Evolutionary conservation across 495 filamentous ascomycete genomes (phyloP), one percentile per base, ranked within the genome.

Genomic region (Xylaria flabelliformis): DNA sequence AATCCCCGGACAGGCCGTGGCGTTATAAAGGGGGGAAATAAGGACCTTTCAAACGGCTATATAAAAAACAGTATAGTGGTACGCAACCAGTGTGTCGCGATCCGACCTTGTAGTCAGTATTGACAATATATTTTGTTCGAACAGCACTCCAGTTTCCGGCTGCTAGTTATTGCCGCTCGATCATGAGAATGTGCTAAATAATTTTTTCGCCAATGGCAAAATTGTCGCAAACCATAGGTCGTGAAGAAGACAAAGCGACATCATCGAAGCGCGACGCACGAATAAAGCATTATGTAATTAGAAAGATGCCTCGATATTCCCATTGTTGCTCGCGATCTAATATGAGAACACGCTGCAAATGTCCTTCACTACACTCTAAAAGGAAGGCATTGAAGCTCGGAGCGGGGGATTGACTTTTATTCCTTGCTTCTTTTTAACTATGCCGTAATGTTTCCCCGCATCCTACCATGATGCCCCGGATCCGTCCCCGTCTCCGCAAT

Each of bases 401-500:
- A 53, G 61, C 44, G 46, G 59, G 46, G 46, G 48, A 29, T 32
- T 42, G 24, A 39, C 51, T 67, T 29, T 59, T 15, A 41, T 64
- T 71, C 46, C 21, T 21, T 42, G 59, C 48, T 64, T 46, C 44
- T 17, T 42, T 9, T 64, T 32, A 34, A 50, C 58, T 21, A 56
- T 50, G 32, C 21, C 32, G 65, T 44, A 53, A 19, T 41, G 24
- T 55, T 70, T 63, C 69, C 69, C 69, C 69, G 59, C 69, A 64
- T 19, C 56, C 46, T 15, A 2, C 24, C 9, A 48, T 24, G 9
- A 10, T 26, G 34, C 21, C n/a, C 36, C 50, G 48, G 65, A 42
- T 56, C 50, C 44, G 48, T 41, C 42, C 34, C 50, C 65, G 65
- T 29, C 50, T 56, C 50, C 34, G 64, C 64, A 19, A 63, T 44